Evolutionary conservation across 257 asterid genomes (phyloP).

Genomic region (Buddleja alternifolia): DNA sequence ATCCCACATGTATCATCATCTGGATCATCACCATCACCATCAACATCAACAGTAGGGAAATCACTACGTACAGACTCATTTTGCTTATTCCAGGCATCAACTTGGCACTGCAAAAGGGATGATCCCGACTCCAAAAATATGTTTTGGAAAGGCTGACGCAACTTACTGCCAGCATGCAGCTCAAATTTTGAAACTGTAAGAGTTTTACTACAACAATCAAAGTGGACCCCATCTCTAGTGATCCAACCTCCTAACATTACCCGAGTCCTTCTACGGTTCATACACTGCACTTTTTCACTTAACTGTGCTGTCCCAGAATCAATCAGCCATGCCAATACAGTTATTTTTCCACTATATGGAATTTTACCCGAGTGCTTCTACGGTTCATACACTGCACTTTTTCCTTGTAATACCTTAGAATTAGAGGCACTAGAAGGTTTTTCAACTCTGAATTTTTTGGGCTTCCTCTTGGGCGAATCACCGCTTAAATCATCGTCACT

Average conservation of each 20-base stretch:
- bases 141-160: constrained; percentile 85
- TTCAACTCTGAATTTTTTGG: constrained; percentile 41
- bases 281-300: constrained; percentile 86
- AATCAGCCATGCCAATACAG: constrained; percentile 80
- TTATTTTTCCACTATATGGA: constrained; percentile 81
- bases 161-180: constrained; percentile 90
- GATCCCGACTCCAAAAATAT: constrained; percentile 73
- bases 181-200: constrained; percentile 86
- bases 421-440: constrained; percentile 37
- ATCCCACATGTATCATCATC: constrained; percentile 92
- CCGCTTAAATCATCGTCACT: constrained; percentile 43
- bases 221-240: constrained; percentile 87
- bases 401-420: constrained; percentile 54
- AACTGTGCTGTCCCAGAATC: constrained; percentile 72
- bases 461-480: constrained; percentile 43
- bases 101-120: constrained; percentile 80
- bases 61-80: constrained; percentile 58
- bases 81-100: constrained; percentile 87
- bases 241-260: constrained; percentile 91
- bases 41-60: constrained; percentile 57
- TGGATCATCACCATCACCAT: constrained; percentile 83
- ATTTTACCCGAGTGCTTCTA: too few species aligned
- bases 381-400: too few species aligned
- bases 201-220: constrained; percentile 94
- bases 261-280: constrained; percentile 71